A percentile compares a stretch with the other conserved stretches of the same genome.
Evolutionary conservation across 2,329 filamentous ascomycete genomes (phyloP).

Genomic region (Diaporthe aspalathi): DNA sequence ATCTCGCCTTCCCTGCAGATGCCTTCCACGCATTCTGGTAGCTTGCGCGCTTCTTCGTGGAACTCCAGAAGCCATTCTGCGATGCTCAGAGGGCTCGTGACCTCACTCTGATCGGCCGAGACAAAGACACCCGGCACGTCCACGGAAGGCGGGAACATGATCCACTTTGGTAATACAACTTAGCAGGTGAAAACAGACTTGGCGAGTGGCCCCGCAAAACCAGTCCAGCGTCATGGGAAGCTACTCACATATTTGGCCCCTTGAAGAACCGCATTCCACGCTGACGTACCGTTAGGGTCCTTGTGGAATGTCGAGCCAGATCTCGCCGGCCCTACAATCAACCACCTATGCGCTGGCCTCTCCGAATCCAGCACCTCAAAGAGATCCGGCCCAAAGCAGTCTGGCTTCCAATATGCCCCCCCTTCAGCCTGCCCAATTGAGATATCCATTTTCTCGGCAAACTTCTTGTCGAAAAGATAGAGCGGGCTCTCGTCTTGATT

Average conservation of each 20-base stretch:
- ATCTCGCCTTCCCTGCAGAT: slow-evolving; percentile 88
- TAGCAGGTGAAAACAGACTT: not conserved
- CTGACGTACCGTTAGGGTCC: slow-evolving; percentile 77
- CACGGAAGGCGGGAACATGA: slow-evolving; percentile 89
- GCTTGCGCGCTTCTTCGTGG: slow-evolving; percentile 81
- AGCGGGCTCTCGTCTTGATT: slow-evolving; percentile 88
- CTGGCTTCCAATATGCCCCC: slow-evolving; percentile 79
- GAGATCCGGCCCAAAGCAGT: slow-evolving; percentile 87
- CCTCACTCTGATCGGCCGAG: slow-evolving; percentile 88
- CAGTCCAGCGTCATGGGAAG: not conserved
- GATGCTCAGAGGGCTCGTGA: slow-evolving; percentile 93
- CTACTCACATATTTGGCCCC: slow-evolving; percentile 79
- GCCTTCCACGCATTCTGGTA: slow-evolving; percentile 84
- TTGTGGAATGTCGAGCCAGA: slow-evolving; percentile 97
- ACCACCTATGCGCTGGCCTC: slow-evolving; percentile 89
- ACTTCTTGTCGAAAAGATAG: slow-evolving; percentile 90
- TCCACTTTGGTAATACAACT: slow-evolving; percentile 66
- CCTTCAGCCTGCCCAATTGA: slow-evolving; percentile 64
- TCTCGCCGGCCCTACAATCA: slow-evolving; percentile 87
- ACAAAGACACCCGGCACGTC: slow-evolving; percentile 91
- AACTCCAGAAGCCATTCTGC: slow-evolving; percentile 96
- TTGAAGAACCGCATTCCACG: slow-evolving; percentile 93
- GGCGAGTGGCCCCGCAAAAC: not conserved
- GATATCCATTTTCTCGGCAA: slow-evolving; percentile 87
- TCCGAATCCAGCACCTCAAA: slow-evolving; percentile 83